Evolutionary conservation across 164 flowering plant species (phyloP), one percentile per base, ranked within the genome.

Genomic region (Liquidambar formosana): DNA sequence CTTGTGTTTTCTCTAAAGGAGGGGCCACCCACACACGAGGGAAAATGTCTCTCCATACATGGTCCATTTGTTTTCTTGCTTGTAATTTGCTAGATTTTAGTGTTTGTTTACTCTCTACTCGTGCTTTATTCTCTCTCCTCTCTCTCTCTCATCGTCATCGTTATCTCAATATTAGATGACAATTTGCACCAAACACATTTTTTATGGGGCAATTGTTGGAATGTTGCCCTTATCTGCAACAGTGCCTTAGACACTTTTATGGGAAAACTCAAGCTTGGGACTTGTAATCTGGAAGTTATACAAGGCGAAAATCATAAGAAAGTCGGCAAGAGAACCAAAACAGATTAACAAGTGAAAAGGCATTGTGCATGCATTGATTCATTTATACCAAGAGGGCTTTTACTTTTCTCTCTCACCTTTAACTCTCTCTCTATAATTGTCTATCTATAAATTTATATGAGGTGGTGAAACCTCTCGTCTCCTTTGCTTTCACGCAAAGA

Each of bases 401-500:
- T 54, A 18, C 10, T 60, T 9, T 38, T 46, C 1, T 15, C 21
- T 65, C 54, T 59, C 16, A 9, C 25, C 19, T 65, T 44, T 33
- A 12, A 16, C 18, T 14, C 18, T 61, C 28, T 64, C 33, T 43
- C 18, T 57, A n/a, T 61, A 10, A n/a, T 19, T 12, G 10, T 43
- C n/a, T 21, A 44, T 21, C 33, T 22, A 21, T 12, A 3, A 12
- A 11, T 45, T 19, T 45, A 3, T 13, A 65, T 25, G 61, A 63
- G 71, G 28, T 38, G 71, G 47, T 57, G 61, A 56, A 38, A 26
- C 63, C 46, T 43, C 47, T 21, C n/a, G 25, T n/a, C 68, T 41
- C 41, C 81, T 73, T 83, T 67, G 83, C 84, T 83, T 80, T 63
- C 59, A 83, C 80, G 84, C 79, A 53, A 80, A 80, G 84, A 63